These are phyloP conservation scores for Pythium aristosporum DNA, from an alignment of 352 stramenopile species.

Conservation along the genomic window DNA sequence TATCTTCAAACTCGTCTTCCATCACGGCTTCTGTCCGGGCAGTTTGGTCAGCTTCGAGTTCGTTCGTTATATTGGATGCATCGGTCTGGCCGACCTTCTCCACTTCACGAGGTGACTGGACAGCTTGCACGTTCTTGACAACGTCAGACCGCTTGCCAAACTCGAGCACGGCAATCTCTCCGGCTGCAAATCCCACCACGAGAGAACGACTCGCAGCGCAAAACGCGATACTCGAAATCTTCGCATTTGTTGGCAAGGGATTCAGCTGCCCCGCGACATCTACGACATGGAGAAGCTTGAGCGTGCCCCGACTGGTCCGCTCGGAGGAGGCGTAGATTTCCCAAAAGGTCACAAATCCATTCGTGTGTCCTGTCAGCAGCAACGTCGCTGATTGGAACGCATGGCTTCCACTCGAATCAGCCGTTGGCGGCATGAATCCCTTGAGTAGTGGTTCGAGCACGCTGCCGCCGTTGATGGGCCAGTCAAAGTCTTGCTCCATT, in stretches of 20 bases:
- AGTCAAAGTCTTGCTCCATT: slow-evolving; percentile 57
- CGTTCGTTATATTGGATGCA: not conserved
- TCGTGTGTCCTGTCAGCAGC: slow-evolving; percentile 55
- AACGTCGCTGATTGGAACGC: slow-evolving; percentile 46
- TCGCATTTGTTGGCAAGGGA: slow-evolving; percentile 31
- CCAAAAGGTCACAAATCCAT: slow-evolving; percentile 64
- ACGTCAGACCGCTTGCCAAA: slow-evolving; percentile 25
- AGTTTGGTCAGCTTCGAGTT: not conserved
- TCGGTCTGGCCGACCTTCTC: not conserved
- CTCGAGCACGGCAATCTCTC: slow-evolving; percentile 55
- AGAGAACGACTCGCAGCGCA: slow-evolving; percentile 46
- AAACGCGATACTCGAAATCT: slow-evolving; percentile 51
- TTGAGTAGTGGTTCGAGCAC: slow-evolving; percentile 55
- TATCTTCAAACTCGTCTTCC: slow-evolving; percentile 20
- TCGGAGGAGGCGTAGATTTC: slow-evolving; percentile 51
- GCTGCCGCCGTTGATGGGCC: slow-evolving; percentile 67
- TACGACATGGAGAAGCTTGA: slow-evolving; percentile 58
- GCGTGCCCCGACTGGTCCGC: slow-evolving; percentile 44
- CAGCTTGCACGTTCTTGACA: not conserved
- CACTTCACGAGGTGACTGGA: not conserved
- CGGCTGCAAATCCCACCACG: slow-evolving; percentile 48
- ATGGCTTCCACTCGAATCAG: slow-evolving; percentile 16
- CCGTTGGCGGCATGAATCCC: slow-evolving; percentile 39
- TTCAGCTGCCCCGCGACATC: slow-evolving; percentile 40
- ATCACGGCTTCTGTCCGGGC: not conserved